phyloP scores from a whole-genome alignment of 495 filamentous ascomycete species.

The Aspergillus leporis region DNA sequence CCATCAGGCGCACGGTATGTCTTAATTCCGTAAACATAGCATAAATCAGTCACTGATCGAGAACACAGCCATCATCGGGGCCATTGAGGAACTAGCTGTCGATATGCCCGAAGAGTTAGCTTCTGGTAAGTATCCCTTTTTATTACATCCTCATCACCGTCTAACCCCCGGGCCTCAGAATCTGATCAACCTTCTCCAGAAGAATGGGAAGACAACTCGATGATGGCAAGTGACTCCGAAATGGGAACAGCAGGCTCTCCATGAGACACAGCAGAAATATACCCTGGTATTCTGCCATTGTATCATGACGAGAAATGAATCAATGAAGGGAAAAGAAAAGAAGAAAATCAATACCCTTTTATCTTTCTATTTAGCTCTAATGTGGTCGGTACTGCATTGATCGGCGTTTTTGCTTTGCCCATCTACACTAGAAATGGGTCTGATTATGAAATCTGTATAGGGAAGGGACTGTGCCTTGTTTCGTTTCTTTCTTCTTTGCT shows the following conservation, averaged over 20 bases:
- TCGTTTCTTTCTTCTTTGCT: conserved; percentile 1
- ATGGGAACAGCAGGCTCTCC: conserved; percentile 40
- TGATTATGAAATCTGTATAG: conserved; percentile 16
- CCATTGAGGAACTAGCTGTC: conserved; percentile 37
- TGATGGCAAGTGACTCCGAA: conserved; percentile 45
- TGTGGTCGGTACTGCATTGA: conserved; percentile 23
- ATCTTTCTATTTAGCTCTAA: conserved; percentile 8
- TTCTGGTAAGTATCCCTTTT: conserved; percentile 38
- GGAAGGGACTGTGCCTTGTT: conserved; percentile 4
- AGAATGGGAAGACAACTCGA: conserved; percentile 49
- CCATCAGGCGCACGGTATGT: conserved; percentile 40
- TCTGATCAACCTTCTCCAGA: conserved; percentile 45
- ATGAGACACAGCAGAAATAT: conserved; percentile 13
- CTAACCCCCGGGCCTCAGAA: conserved; percentile 32
- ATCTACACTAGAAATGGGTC: conserved; percentile 18
- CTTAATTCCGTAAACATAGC: background rate
- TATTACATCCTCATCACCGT: conserved; percentile 18
- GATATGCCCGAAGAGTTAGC: conserved; percentile 42
- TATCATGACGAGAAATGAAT: conserved; percentile 34
- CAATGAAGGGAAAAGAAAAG: conserved; percentile 18
- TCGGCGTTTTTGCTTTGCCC: conserved; percentile 25
- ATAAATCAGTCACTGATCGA: background rate
- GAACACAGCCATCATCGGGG: conserved; percentile 27
- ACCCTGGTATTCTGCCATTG: conserved; percentile 19
- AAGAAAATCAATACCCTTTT: conserved; percentile 1